A percentile compares a stretch with the other conserved stretches of the same genome.
Conservation (phyloP, 2,329 filamentous ascomycete genomes). For the Penicillium psychrosexuale region DNA sequence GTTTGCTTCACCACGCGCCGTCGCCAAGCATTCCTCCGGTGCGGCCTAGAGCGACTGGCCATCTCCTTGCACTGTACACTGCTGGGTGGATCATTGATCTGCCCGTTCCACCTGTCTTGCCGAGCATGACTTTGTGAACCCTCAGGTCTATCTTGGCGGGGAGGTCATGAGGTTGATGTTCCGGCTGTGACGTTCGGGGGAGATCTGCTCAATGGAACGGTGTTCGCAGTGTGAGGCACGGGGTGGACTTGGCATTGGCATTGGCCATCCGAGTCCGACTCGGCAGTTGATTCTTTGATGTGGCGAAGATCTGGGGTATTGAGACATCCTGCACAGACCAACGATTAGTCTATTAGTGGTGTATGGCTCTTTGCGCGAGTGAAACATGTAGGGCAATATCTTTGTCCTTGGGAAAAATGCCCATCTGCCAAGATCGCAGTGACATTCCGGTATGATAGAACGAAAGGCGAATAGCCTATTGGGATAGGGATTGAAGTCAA, state of each 20-base stretch:
- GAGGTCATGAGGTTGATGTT: neutral
- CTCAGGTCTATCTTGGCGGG: neutral
- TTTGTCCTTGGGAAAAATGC: neutral
- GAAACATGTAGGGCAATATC: neutral
- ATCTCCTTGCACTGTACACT: constrained; percentile 1
- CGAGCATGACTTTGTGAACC: neutral
- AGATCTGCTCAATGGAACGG: neutral
- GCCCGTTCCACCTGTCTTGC: constrained; percentile 1
- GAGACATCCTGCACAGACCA: neutral
- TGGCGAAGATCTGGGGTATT: neutral
- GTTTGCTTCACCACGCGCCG: constrained; percentile 2
- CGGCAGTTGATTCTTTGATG: neutral
- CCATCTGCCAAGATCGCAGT: neutral
- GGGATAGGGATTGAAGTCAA: neutral
- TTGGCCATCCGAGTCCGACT: neutral
- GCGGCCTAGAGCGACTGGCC: neutral
- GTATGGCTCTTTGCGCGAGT: neutral
- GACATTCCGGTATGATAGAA: neutral
- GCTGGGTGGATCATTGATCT: constrained; percentile 10
- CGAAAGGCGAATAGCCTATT: neutral
- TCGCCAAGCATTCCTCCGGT: constrained; percentile 11
- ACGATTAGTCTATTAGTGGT: neutral
- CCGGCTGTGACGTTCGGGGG: neutral
- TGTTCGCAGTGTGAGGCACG: neutral
- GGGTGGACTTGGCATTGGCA: neutral